Conservation (phyloP, 805 yeast genomes). For the Monosporozyma siamensis region DNA sequence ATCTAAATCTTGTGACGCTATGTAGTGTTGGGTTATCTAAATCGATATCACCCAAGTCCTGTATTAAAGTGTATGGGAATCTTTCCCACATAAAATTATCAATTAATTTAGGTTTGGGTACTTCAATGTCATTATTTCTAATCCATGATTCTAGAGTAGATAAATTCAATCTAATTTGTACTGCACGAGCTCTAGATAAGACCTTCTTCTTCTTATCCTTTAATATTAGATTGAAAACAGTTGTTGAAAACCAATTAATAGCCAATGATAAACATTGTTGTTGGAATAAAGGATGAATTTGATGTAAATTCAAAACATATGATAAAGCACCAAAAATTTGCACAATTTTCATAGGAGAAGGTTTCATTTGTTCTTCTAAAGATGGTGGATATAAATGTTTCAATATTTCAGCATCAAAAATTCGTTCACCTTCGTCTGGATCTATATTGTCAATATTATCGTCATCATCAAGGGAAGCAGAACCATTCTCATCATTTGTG, state of each 20-base stretch:
- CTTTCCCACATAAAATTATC: slow-evolving; percentile 32
- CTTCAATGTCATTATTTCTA: slow-evolving; percentile 34
- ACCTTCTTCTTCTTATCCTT: slow-evolving; percentile 48
- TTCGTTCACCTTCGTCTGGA: slow-evolving; percentile 6
- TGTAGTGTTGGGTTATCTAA: slow-evolving; percentile 15
- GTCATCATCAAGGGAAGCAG: background rate
- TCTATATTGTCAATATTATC: background rate
- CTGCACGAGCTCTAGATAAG: slow-evolving; percentile 72
- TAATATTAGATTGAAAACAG: slow-evolving; percentile 64
- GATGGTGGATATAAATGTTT: slow-evolving; percentile 80
- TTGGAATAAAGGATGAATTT: slow-evolving; percentile 67
- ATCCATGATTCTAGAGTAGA: slow-evolving; percentile 93
- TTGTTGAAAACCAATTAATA: slow-evolving; percentile 65
- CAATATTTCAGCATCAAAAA: slow-evolving; percentile 61
- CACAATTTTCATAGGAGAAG: slow-evolving; percentile 78
- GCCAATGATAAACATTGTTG: slow-evolving; percentile 73
- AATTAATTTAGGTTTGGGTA: slow-evolving; percentile 28
- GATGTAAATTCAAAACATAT: slow-evolving; percentile 73
- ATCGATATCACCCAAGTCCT: slow-evolving; percentile 25
- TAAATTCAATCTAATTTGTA: slow-evolving; percentile 80
- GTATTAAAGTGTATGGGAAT: slow-evolving; percentile 32
- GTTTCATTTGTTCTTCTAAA: slow-evolving; percentile 66
- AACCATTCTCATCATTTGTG: background rate
- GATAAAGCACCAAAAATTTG: slow-evolving; percentile 84
- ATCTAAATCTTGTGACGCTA: slow-evolving; percentile 22